Conservation (phyloP, 2,329 filamentous ascomycete genomes). For the Spiromastix sp. region DNA sequence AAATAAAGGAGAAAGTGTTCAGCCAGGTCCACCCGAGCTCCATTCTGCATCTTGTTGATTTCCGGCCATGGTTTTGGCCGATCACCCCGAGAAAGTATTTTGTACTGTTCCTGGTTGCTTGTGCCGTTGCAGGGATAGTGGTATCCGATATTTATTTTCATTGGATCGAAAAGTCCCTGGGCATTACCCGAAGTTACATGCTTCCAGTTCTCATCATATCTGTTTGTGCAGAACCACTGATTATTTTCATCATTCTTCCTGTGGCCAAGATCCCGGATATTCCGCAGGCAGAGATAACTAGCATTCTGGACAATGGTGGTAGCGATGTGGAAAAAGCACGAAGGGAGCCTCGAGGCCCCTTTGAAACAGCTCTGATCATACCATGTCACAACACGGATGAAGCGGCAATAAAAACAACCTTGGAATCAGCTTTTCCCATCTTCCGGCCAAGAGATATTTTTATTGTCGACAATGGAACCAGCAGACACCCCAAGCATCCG, state of each 20-base stretch:
- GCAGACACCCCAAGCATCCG: background rate
- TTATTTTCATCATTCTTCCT: background rate
- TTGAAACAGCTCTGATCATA: background rate
- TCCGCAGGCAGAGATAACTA: background rate
- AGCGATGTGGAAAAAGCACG: background rate
- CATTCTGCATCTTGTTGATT: background rate
- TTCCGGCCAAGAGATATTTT: background rate
- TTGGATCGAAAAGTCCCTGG: background rate
- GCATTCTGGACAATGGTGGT: background rate
- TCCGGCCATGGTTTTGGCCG: background rate
- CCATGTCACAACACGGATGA: background rate
- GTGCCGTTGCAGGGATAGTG: background rate
- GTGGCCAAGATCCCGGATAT: background rate
- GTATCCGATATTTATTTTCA: background rate
- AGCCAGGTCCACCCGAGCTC: background rate
- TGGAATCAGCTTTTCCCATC: background rate
- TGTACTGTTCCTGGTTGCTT: background rate
- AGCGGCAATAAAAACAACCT: background rate
- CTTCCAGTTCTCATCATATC: background rate
- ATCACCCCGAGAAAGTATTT: background rate
- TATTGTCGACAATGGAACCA: background rate
- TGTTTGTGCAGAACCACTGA: background rate
- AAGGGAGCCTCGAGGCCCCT: background rate
- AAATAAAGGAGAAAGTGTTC: background rate
- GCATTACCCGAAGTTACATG: background rate